Evolutionary conservation across 2,329 filamentous ascomycete species (phyloP).

Genomic region (Botrytis porri): DNA sequence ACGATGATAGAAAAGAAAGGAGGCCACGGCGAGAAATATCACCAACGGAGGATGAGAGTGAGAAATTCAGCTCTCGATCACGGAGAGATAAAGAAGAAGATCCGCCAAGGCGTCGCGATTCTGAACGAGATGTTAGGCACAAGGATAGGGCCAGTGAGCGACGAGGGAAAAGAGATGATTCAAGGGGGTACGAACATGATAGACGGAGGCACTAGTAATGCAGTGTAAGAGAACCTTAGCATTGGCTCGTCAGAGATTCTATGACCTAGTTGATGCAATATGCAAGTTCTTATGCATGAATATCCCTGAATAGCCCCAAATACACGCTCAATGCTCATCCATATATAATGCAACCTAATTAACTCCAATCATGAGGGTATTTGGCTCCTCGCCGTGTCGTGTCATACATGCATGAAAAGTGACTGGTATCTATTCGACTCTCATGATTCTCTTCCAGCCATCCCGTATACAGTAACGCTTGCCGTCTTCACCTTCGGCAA

Average conservation of each 20-base stretch:
- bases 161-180: constrained; percentile 23
- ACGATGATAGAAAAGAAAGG: constrained; percentile 19
- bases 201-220: constrained; percentile 22
- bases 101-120: constrained; percentile 17
- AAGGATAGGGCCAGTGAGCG: constrained; percentile 6
- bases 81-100: constrained; percentile 20
- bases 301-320: background rate
- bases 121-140: constrained; percentile 4
- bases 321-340: background rate
- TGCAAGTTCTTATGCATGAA: constrained; percentile 4
- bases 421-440: constrained; percentile 28
- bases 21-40: constrained; percentile 9
- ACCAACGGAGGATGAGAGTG: constrained; percentile 10
- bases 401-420: background rate
- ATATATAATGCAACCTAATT: background rate
- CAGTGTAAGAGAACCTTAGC: background rate
- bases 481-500: constrained; percentile 67
- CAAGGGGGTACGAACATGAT: constrained; percentile 20
- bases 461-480: constrained; percentile 65
- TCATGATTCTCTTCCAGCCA: constrained; percentile 79
- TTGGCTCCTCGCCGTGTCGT: constrained; percentile 3
- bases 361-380: constrained; percentile 17
- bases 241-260: background rate
- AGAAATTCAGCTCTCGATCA: constrained; percentile 16
- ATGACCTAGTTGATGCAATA: background rate